Evolutionary conservation across 2,329 filamentous ascomycete species (phyloP), one percentile per base, ranked within the genome.

Genomic region (Fusarium sp.): DNA sequence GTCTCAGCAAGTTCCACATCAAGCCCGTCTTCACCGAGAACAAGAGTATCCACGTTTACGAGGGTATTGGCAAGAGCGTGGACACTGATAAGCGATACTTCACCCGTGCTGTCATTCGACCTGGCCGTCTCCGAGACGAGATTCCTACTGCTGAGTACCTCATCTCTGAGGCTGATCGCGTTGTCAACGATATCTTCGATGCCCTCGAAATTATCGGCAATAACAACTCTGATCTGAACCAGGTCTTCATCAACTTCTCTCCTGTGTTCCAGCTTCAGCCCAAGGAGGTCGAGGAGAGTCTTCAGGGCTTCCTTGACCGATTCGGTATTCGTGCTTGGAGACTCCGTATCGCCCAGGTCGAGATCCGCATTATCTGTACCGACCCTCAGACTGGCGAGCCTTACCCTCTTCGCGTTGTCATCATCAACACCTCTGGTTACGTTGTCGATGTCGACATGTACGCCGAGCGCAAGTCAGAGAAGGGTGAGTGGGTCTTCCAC

Each of bases 211-310:
- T 99, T 79, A 97, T 98, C 81, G 96, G 96, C 81, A 98, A 98
- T 89, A 98, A 98, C 87, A 97, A 97, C 87, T 98, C 96, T 58
- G 96, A 99, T 88, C 89, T 99, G 81, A 99, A 99, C 88, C 96
- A 99, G 86, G 96, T 99, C 89, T 99, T 99, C 88, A 96, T 99
- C 89, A 98, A 99, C 90, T 99, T 99, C 87, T 96, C 94, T 0
- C 94, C 95, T 15, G 94, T 98, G 67, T 98, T 99, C 91, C 94
- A 95, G 82, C 90, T 99, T 55, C 89, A 94, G 80, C 95, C 96
- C 8, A 86, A 90, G 68, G 94, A 98, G 85, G 94, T 99, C 22
- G 95, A 98, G 85, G 90, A 97, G 83, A 96, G 94, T 36, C 90
- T 99, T 30, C 94, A 93, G 80, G 95, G 95, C 63, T 99, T 99